Conservation (phyloP, 495 filamentous ascomycete species). For the Hypomontagnella submonticulosa region DNA sequence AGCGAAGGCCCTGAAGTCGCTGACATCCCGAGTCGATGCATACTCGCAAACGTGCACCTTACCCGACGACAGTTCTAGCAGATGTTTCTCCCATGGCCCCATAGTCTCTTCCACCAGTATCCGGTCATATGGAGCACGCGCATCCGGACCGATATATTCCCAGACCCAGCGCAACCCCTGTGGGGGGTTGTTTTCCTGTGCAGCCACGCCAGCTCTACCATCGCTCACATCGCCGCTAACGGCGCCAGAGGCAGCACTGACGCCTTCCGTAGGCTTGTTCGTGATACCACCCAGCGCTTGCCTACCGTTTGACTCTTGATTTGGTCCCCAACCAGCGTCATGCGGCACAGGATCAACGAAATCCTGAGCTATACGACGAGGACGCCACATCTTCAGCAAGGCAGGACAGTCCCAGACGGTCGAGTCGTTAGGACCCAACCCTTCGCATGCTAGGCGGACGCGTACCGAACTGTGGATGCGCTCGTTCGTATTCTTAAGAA, state of each 20-base stretch:
- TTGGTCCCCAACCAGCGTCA: slow-evolving; percentile 50
- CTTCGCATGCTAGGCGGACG: slow-evolving; percentile 62
- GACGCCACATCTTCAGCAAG: slow-evolving; percentile 57
- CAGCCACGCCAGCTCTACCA: neutral
- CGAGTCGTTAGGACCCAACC: slow-evolving; percentile 67
- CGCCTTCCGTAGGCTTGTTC: neutral
- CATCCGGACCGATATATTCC: slow-evolving; percentile 60
- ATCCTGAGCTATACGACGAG: slow-evolving; percentile 41
- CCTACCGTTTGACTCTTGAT: slow-evolving; percentile 4
- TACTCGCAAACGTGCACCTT: slow-evolving; percentile 51
- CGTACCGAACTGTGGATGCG: slow-evolving; percentile 72
- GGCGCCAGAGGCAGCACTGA: neutral
- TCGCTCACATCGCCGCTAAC: neutral
- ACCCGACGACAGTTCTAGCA: slow-evolving; percentile 58
- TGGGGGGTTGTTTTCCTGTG: neutral
- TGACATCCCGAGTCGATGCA: slow-evolving; percentile 46
- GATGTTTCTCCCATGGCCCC: slow-evolving; percentile 61
- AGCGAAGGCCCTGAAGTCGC: slow-evolving; percentile 25
- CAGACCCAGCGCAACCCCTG: slow-evolving; percentile 59
- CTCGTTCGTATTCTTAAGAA: slow-evolving; percentile 70
- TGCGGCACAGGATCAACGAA: slow-evolving; percentile 52
- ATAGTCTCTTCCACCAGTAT: slow-evolving; percentile 61
- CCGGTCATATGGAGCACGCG: slow-evolving; percentile 48
- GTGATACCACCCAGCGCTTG: slow-evolving; percentile 15
- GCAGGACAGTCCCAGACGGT: slow-evolving; percentile 64